These are phyloP conservation scores for Xylaria grammica DNA, from an alignment of 495 filamentous ascomycete species.

Conservation along the genomic window DNA sequence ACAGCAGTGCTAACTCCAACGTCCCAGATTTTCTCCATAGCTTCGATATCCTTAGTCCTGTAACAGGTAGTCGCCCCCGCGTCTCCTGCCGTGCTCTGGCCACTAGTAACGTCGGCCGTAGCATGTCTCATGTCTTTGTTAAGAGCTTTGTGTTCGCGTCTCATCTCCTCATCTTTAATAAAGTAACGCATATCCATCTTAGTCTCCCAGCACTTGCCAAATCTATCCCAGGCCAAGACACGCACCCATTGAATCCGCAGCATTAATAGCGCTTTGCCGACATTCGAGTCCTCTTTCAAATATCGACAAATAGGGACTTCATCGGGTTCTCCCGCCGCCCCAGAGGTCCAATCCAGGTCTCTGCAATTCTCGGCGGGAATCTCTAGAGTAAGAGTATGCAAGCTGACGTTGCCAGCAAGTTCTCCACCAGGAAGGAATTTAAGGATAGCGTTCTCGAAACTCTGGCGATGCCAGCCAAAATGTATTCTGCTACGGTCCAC, in stretches of 20 bases:
- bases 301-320: slow-evolving; percentile 28
- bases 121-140: neutral
- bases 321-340: slow-evolving; percentile 1
- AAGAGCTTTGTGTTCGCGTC: neutral
- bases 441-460: slow-evolving; percentile 21
- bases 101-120: neutral
- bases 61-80: neutral
- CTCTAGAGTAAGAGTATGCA: slow-evolving; percentile 42
- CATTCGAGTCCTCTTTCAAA: slow-evolving; percentile 20
- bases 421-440: slow-evolving; percentile 29
- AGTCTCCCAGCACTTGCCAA: slow-evolving; percentile 24
- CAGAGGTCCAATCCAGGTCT: slow-evolving; percentile 10
- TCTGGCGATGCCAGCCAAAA: neutral
- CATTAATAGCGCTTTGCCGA: slow-evolving; percentile 25
- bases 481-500: slow-evolving; percentile 39
- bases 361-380: slow-evolving; percentile 20
- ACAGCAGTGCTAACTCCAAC: neutral
- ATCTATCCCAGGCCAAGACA: slow-evolving; percentile 30
- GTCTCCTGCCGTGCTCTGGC: neutral
- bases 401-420: slow-evolving; percentile 29
- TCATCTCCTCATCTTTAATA: slow-evolving; percentile 23
- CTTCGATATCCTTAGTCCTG: slow-evolving; percentile 12
- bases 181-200: slow-evolving; percentile 23
- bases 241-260: slow-evolving; percentile 33
- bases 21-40: slow-evolving; percentile 2